Evolutionary conservation across 306 rosid genomes (phyloP).

Genomic region (Pterocarpus macrocarpus): DNA sequence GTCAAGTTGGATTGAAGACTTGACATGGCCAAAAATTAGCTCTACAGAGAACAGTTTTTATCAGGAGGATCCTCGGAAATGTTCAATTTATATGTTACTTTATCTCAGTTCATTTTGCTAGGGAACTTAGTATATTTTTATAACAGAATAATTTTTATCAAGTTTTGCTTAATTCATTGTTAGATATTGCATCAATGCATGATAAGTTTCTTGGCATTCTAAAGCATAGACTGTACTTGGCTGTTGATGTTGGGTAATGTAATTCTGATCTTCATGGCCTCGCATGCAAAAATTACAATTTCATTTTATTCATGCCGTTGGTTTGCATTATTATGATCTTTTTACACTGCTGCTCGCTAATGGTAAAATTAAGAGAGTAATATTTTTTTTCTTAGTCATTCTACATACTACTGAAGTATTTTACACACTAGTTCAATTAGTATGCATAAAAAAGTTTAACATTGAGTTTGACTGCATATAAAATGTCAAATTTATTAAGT

Average conservation of each 20-base stretch:
- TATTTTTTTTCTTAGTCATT: neutral
- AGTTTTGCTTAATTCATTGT: constrained; percentile 62
- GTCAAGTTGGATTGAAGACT: constrained; percentile 89
- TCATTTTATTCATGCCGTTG: constrained; percentile 3
- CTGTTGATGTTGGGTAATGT: constrained; percentile 43
- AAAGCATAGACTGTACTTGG: constrained; percentile 41
- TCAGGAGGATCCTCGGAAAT: constrained; percentile 46
- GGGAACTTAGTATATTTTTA: constrained; percentile 54
- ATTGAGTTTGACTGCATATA: too few species aligned
- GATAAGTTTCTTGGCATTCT: constrained; percentile 41
- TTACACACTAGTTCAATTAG: neutral
- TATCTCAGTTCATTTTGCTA: constrained; percentile 51
- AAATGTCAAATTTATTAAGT: too few species aligned
- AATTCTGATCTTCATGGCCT: constrained; percentile 20
- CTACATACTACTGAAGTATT: neutral
- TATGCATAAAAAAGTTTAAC: too few species aligned
- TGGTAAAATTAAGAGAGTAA: neutral
- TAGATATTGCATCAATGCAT: constrained; percentile 54
- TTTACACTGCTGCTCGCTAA: neutral
- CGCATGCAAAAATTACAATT: constrained; percentile 25
- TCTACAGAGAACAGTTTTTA: constrained; percentile 44
- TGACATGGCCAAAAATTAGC: constrained; percentile 26
- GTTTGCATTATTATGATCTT: neutral
- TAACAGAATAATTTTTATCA: constrained; percentile 53
- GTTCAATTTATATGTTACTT: constrained; percentile 52